phyloP scores from a whole-genome alignment of 129 eudicot genomes.

The Artemisia argyi region DNA sequence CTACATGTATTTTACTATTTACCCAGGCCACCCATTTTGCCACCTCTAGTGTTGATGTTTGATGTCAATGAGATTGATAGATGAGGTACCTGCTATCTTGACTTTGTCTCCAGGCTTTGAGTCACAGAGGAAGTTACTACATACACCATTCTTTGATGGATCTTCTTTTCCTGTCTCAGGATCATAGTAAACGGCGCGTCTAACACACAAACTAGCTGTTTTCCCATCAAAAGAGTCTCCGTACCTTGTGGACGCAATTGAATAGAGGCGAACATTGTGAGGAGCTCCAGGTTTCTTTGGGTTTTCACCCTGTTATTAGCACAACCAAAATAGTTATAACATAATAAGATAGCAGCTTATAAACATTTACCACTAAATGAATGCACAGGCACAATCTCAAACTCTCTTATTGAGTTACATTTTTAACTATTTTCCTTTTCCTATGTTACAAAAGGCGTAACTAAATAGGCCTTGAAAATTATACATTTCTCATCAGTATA shows the following conservation, averaged over 20 bases:
- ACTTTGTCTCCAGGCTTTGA: slow-evolving; percentile 98
- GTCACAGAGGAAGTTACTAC: slow-evolving; percentile 92
- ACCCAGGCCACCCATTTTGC: background rate
- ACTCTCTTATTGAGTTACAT: background rate
- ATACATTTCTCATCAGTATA: background rate
- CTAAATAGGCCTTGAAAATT: background rate
- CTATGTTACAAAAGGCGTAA: background rate
- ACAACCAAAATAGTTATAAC: background rate
- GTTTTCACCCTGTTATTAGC: slow-evolving; percentile 73
- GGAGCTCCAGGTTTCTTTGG: slow-evolving; percentile 95
- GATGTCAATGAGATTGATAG: background rate
- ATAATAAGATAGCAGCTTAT: background rate
- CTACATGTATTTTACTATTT: background rate
- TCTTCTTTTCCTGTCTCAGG: slow-evolving; percentile 98
- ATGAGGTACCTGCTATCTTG: slow-evolving; percentile 66
- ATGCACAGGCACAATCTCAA: slow-evolving; percentile 1
- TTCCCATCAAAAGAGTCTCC: slow-evolving; percentile 94
- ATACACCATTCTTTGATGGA: slow-evolving; percentile 84
- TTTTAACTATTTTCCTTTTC: background rate
- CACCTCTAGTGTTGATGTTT: background rate
- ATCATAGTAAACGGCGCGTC: slow-evolving; percentile 92
- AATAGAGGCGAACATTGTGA: slow-evolving; percentile 90
- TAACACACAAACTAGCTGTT: slow-evolving; percentile 90
- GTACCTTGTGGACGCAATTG: slow-evolving; percentile 96
- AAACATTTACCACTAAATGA: slow-evolving; percentile 2